Base-by-base conservation (phyloP, 768 basidiomycete species). In the Collybiopsis luxurians region DNA sequence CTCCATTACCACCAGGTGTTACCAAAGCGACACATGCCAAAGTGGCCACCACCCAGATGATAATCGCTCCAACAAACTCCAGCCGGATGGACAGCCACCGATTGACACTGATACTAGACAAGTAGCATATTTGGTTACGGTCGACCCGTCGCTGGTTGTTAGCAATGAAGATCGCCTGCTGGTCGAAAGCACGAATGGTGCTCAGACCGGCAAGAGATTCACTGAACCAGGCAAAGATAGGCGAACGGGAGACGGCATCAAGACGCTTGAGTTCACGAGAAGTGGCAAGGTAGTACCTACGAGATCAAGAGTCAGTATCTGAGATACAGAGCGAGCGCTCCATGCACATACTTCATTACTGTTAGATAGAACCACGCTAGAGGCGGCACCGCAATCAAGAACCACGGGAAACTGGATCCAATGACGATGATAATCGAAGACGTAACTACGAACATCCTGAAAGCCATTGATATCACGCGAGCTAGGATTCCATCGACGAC, bases 201-300 rank as follows among this genome's bases (percentile, higher is more conserved):
- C 90, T 85, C 36, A 92, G 70, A 5, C 93, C 93, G 2, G 82
- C 79, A 36, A 86, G 72, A 2, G 83, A 87, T 67, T 92, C 91
- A 1, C 88, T 88, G 67, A 92, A 92, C 86, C 87, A 90, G 0
- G 87, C 88, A 69, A 96, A 95, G 57, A 98, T 92, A 1, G 95
- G 95, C 0, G 91, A 92, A 38, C 90, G 86, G 4, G 92, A 92
- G 24, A 92, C 87, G 0, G 93, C 89, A 61, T 95, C 92, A 13
- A 95, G 77, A 13, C 92, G 89, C 68, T 95, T 93, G 24, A 95
- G 79, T 67, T 95, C 92, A 24, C 92, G 85, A 1, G 89, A 91
- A 0, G 92, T 93, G 2, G 90, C 78, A 7, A 95, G 81, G 67
- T 95, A 95, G 69, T 96, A 96, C 42, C 91, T 93, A 61, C 1